These are phyloP conservation scores for Stemphylium beticola DNA, from an alignment of 2,329 filamentous ascomycete species.

Conservation along the genomic window DNA sequence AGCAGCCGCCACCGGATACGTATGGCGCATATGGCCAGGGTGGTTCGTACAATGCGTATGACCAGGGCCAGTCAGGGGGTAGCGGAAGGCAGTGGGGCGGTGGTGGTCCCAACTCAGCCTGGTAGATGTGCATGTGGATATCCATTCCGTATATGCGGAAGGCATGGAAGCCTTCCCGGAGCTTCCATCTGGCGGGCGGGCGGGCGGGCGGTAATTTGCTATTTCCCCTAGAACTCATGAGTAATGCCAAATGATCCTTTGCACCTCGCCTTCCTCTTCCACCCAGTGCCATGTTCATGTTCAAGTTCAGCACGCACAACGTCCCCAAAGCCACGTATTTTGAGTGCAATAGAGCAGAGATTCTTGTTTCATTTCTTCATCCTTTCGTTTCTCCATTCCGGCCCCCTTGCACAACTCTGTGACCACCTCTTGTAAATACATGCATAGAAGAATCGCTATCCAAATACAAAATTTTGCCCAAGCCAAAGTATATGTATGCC, in stretches of 20 bases:
- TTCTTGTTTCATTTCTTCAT: conserved; percentile 19
- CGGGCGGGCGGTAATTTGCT: not conserved
- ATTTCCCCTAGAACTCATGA: not conserved
- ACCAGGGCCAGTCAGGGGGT: conserved; percentile 18
- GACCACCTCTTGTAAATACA: conserved; percentile 22
- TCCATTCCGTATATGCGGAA: not conserved
- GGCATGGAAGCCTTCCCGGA: not conserved
- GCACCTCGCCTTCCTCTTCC: not conserved
- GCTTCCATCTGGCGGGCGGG: not conserved
- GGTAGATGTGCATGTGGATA: conserved; percentile 20
- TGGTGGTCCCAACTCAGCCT: conserved; percentile 37
- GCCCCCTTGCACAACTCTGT: not conserved
- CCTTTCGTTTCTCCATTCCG: conserved; percentile 10
- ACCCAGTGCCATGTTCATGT: not conserved
- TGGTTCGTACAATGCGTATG: conserved; percentile 30
- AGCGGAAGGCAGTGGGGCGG: conserved; percentile 41
- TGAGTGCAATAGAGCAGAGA: conserved; percentile 23
- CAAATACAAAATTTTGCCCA: conserved; percentile 27
- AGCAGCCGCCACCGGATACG: conserved; percentile 23
- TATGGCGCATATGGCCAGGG: conserved; percentile 30
- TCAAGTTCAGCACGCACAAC: not conserved
- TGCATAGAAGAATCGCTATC: conserved; percentile 20
- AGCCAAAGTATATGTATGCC: conserved; percentile 22
- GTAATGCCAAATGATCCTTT: conserved; percentile 7
- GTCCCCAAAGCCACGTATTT: not conserved